Evolutionary conservation across 352 stramenopile species (phyloP).

Genomic region (Pythium guiyangense): DNA sequence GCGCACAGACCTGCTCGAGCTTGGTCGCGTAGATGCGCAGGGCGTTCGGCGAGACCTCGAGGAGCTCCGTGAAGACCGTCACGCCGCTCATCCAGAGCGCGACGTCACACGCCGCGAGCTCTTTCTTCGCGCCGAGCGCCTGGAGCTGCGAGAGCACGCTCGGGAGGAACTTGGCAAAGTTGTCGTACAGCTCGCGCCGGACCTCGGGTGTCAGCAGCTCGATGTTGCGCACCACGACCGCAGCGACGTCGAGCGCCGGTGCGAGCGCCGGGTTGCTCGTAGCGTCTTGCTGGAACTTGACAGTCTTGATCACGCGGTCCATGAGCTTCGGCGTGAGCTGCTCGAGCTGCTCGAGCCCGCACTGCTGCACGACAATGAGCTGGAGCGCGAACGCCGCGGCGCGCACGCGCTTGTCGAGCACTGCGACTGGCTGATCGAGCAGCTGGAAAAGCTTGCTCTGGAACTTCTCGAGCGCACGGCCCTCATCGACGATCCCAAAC

Average conservation of each 20-base stretch:
- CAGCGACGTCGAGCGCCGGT: constrained; percentile 38
- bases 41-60: constrained; percentile 49
- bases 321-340: constrained; percentile 44
- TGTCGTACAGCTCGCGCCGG: constrained; percentile 56
- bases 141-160: constrained; percentile 38
- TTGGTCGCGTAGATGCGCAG: constrained; percentile 55
- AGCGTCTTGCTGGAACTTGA: constrained; percentile 53
- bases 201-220: constrained; percentile 51
- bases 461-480: constrained; percentile 77
- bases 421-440: constrained; percentile 32
- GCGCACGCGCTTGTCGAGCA: constrained; percentile 23
- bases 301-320: constrained; percentile 55
- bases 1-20: constrained; percentile 48
- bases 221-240: constrained; percentile 39
- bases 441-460: constrained; percentile 55
- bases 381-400: constrained; percentile 58
- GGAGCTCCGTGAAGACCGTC: constrained; percentile 37
- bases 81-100: constrained; percentile 28
- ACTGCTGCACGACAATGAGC: constrained; percentile 53
- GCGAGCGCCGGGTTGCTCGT: constrained; percentile 20
- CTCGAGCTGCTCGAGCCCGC: constrained; percentile 55
- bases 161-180: constrained; percentile 55
- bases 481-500: constrained; percentile 63
- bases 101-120: constrained; percentile 21
- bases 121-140: constrained; percentile 21